Evolutionary conservation across 2,329 filamentous ascomycete species (phyloP).

Genomic region (Eutypa lata): DNA sequence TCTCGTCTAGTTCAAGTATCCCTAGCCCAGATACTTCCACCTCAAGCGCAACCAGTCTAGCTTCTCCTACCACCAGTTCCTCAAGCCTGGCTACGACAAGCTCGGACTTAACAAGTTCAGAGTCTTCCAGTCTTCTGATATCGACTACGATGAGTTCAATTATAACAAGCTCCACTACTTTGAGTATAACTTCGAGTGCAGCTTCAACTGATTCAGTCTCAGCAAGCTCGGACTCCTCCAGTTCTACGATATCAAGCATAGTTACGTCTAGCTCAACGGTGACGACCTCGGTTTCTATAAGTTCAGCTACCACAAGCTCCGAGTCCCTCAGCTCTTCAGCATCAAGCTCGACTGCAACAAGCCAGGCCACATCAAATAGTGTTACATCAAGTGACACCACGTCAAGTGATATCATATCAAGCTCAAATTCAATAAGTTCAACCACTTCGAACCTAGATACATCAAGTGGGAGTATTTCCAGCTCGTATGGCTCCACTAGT

Average conservation of each 20-base stretch:
- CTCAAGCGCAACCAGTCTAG: neutral
- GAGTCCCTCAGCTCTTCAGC: neutral
- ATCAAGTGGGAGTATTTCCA: too few relatives aligned
- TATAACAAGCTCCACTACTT: neutral
- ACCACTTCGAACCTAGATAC: too few relatives aligned
- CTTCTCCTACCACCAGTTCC: neutral
- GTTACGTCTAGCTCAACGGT: neutral
- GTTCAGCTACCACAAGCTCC: too few relatives aligned
- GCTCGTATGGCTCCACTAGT: too few relatives aligned
- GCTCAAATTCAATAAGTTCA: neutral
- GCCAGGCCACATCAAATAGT: neutral
- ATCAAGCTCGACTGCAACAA: neutral
- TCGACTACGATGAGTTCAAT: too few relatives aligned
- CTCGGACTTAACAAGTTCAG: too few relatives aligned
- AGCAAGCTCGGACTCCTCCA: neutral
- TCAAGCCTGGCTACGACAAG: neutral
- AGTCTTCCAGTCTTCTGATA: too few relatives aligned
- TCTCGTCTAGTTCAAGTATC: neutral
- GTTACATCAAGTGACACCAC: neutral
- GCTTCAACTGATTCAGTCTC: neutral
- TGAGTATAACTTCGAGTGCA: neutral
- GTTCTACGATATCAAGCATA: neutral
- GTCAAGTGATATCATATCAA: neutral
- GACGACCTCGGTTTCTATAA: neutral
- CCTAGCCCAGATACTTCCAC: neutral